Conservation (phyloP, 257 asterid genomes). For the Fraxinus anomala region DNA sequence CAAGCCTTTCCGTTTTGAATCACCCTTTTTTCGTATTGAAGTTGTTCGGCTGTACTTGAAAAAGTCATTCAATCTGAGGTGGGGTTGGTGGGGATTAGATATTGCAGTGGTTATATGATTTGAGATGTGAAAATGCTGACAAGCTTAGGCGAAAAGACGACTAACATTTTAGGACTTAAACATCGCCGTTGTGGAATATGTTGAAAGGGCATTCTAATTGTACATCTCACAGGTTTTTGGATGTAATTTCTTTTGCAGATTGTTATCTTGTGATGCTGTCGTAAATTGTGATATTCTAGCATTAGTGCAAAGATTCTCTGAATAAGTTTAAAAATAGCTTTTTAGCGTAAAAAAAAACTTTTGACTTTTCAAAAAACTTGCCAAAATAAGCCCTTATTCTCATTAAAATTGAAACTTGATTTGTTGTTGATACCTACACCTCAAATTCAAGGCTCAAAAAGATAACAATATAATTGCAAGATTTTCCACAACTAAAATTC, state of each 20-base stretch:
- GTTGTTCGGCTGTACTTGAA: not conserved
- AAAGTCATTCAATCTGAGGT: slow-evolving; percentile 2
- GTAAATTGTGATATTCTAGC: not conserved
- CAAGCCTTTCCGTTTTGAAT: not conserved
- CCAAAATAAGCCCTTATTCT: no score
- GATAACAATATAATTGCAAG: not conserved
- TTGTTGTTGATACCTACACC: not conserved
- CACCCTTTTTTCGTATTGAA: not conserved
- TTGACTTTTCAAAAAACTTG: no score
- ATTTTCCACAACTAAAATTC: not conserved
- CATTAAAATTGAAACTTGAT: no score
- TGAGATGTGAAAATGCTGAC: slow-evolving; percentile 2
- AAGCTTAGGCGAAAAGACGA: not conserved
- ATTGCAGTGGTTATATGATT: not conserved
- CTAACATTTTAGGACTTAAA: not conserved
- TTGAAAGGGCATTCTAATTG: not conserved
- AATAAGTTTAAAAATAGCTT: no score
- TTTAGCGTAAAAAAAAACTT: no score
- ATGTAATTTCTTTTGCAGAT: not conserved
- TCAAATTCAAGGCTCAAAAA: not conserved
- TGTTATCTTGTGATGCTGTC: not conserved
- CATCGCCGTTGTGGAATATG: not conserved
- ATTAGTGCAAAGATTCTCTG: not conserved
- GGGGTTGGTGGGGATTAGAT: slow-evolving; percentile 5
- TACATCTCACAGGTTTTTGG: not conserved